A percentile compares a stretch with the other conserved stretches of the same genome.
Evolutionary conservation across 1,139 yeast genomes (phyloP).

Genomic region (Saccharomyces hybrid): DNA sequence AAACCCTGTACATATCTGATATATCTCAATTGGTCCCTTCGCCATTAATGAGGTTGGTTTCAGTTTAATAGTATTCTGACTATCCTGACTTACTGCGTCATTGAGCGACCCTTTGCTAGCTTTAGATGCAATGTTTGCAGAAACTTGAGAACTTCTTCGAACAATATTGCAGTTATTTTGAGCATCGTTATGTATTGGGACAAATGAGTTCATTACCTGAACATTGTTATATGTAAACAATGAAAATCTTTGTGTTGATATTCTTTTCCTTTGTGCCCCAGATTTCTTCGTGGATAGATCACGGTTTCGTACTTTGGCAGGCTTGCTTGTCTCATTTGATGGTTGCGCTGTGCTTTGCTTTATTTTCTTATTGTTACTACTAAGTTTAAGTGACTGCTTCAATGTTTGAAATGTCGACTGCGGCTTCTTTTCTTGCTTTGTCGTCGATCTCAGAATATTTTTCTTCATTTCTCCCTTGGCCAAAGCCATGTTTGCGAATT

Average conservation of each 20-base stretch:
- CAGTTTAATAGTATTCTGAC: slow-evolving; percentile 6
- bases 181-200: not conserved
- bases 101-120: not conserved
- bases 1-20: slow-evolving; percentile 21
- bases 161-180: not conserved
- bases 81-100: slow-evolving; percentile 6
- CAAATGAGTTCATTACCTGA: slow-evolving; percentile 17
- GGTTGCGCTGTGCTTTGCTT: not conserved
- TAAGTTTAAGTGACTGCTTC: slow-evolving; percentile 5
- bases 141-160: slow-evolving; percentile 11
- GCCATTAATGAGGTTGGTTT: slow-evolving; percentile 19
- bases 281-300: slow-evolving; percentile 4
- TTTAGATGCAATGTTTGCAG: slow-evolving; percentile 9
- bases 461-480: not conserved
- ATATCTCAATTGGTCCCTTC: slow-evolving; percentile 26
- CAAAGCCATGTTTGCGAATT: not conserved
- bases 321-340: not conserved
- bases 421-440: slow-evolving; percentile 4
- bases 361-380: slow-evolving; percentile 1
- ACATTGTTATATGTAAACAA: slow-evolving; percentile 25
- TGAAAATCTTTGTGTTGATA: slow-evolving; percentile 28
- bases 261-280: slow-evolving; percentile 15
- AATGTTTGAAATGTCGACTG: slow-evolving; percentile 9
- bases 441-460: not conserved
- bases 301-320: not conserved